Evolutionary conservation across 305 asterid species (phyloP).

Genomic region (Fraxinus latifolia): DNA sequence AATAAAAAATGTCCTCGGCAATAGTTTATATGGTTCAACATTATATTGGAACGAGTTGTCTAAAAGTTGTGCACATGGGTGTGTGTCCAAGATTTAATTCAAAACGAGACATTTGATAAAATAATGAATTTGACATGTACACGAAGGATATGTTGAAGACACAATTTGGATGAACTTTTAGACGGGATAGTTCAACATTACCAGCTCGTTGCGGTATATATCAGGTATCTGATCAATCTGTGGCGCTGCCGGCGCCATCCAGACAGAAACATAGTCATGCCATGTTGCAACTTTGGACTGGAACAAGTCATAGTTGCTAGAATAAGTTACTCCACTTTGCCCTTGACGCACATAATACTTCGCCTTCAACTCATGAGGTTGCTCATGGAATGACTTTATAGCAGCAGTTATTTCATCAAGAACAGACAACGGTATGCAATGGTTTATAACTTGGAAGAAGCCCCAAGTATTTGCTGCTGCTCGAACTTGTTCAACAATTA

Average conservation of each 20-base stretch:
- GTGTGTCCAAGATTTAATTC: not conserved
- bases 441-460: not conserved
- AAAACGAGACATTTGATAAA: not conserved
- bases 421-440: not conserved
- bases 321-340: not conserved
- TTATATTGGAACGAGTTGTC: not conserved
- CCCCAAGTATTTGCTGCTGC: not conserved
- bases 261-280: not conserved
- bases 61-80: not conserved
- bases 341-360: not conserved
- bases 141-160: not conserved
- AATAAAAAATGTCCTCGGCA: not conserved
- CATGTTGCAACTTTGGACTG: not conserved
- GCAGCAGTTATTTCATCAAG: not conserved
- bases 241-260: not conserved
- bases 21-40: not conserved
- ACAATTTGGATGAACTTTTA: not conserved
- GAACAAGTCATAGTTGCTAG: conserved; percentile 1
- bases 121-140: not conserved
- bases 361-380: not conserved
- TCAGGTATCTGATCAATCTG: not conserved
- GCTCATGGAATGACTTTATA: not conserved
- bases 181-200: not conserved
- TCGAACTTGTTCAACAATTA: not conserved
- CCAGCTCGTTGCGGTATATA: not conserved